phyloP scores from a whole-genome alignment of 352 stramenopile genomes.

The Globisporangium ultimum region DNA sequence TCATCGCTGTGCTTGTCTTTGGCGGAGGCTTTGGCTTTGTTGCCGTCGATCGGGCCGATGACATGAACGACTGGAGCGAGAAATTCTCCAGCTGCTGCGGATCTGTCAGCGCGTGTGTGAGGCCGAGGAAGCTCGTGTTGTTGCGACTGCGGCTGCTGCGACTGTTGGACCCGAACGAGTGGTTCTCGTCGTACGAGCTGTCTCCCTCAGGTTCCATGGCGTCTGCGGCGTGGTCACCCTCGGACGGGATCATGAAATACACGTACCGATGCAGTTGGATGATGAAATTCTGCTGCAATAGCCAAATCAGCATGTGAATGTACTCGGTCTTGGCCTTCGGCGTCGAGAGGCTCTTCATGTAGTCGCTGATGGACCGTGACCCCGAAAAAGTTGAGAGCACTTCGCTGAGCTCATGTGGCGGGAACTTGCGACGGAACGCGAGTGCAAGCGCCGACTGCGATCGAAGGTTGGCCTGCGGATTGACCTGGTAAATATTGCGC shows the following conservation, averaged over 20 bases:
- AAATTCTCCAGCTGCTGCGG: constrained; percentile 4
- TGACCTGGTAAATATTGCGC: constrained; percentile 86
- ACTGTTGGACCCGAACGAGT: constrained; percentile 19
- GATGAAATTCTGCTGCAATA: constrained; percentile 83
- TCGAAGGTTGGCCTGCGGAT: constrained; percentile 49
- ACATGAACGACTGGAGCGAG: constrained; percentile 9
- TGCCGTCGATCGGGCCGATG: not conserved
- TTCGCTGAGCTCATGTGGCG: constrained; percentile 64
- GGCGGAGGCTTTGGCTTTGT: not conserved
- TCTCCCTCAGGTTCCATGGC: constrained; percentile 28
- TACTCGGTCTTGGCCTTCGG: constrained; percentile 75
- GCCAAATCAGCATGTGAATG: constrained; percentile 85
- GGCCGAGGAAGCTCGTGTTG: constrained; percentile 2
- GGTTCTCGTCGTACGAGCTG: constrained; percentile 16
- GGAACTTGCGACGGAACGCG: constrained; percentile 76
- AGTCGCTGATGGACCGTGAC: constrained; percentile 66
- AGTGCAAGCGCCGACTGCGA: constrained; percentile 45
- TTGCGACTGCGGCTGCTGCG: not conserved
- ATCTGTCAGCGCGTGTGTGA: not conserved
- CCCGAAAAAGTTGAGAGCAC: constrained; percentile 73
- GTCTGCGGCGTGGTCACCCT: constrained; percentile 39
- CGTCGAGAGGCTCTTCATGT: constrained; percentile 68
- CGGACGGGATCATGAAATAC: constrained; percentile 82
- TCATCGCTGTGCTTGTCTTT: not conserved
- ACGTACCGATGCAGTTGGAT: constrained; percentile 84